phyloP scores from a whole-genome alignment of 2,329 filamentous ascomycete genomes.

The Corynespora cassiicola region DNA sequence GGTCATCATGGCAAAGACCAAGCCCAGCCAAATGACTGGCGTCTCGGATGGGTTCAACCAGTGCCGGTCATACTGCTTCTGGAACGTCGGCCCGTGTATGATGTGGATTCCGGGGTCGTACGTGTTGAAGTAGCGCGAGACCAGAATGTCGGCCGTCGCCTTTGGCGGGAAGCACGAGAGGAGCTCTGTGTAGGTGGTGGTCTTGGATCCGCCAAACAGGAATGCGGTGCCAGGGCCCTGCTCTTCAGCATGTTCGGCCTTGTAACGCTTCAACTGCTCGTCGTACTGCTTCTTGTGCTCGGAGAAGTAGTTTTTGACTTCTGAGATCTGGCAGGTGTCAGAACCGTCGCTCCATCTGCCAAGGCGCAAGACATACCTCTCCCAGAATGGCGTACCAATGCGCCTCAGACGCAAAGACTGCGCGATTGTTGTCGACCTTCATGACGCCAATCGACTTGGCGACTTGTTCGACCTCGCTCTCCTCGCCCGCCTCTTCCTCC shows the following conservation, averaged over 20 bases:
- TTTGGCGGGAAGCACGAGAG: slow-evolving; percentile 81
- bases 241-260: slow-evolving; percentile 66
- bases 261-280: slow-evolving; percentile 77
- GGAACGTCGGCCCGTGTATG: slow-evolving; percentile 77
- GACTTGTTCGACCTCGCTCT: slow-evolving; percentile 68
- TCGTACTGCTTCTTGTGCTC: slow-evolving; percentile 89
- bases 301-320: slow-evolving; percentile 90
- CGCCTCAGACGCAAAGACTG: slow-evolving; percentile 57
- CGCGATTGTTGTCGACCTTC: slow-evolving; percentile 58
- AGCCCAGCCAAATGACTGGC: slow-evolving; percentile 77
- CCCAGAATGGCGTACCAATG: slow-evolving; percentile 61
- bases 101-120: slow-evolving; percentile 68
- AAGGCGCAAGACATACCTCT: slow-evolving; percentile 47
- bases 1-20: slow-evolving; percentile 78
- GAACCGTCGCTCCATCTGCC: not conserved
- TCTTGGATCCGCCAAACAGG: slow-evolving; percentile 74
- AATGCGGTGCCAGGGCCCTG: slow-evolving; percentile 74
- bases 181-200: slow-evolving; percentile 77
- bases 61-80: slow-evolving; percentile 68
- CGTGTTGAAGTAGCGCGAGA: slow-evolving; percentile 90
- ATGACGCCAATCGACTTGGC: slow-evolving; percentile 59
- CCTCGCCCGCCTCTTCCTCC: slow-evolving; percentile 60
- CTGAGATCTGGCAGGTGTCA: slow-evolving; percentile 68
- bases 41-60: slow-evolving; percentile 78
- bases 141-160: slow-evolving; percentile 81